Conservation (phyloP, 163 green algal genomes). For the Volvox carteri region DNA sequence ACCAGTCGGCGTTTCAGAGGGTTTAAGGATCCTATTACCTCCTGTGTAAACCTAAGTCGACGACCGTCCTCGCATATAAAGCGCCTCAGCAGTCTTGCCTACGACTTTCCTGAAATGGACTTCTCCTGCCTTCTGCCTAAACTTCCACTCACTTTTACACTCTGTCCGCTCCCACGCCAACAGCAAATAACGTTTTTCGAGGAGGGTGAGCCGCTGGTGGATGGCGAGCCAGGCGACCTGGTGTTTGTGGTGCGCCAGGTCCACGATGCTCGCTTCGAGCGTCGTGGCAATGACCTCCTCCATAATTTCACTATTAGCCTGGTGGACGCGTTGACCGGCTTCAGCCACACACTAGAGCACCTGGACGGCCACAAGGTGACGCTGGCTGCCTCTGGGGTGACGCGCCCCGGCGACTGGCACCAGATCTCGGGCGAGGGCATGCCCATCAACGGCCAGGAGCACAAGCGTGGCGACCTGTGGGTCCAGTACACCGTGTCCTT, state of each 20-base stretch:
- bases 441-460: constrained; percentile 63
- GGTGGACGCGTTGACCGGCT: constrained; percentile 79
- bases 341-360: constrained; percentile 83
- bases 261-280: constrained; percentile 55
- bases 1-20: too few species aligned
- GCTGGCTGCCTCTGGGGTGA: constrained; percentile 77
- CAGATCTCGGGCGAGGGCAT: constrained; percentile 71
- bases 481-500: constrained; percentile 93
- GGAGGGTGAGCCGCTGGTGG: constrained; percentile 95
- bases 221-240: constrained; percentile 97
- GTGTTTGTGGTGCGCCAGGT: constrained; percentile 72
- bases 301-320: constrained; percentile 88
- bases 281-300: constrained; percentile 84
- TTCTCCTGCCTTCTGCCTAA: too few species aligned
- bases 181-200: constrained; percentile 97
- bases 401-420: constrained; percentile 84
- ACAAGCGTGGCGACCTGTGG: constrained; percentile 85
- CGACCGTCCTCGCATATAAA: too few species aligned
- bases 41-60: too few species aligned
- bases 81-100: too few species aligned
- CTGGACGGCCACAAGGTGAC: constrained; percentile 94
- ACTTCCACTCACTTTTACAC: too few species aligned
- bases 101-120: too few species aligned
- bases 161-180: too few species aligned
- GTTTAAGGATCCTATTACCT: too few species aligned